Evolutionary conservation across 78 protist species (phyloP).

Genomic region (Dictyostelium discoideum): DNA sequence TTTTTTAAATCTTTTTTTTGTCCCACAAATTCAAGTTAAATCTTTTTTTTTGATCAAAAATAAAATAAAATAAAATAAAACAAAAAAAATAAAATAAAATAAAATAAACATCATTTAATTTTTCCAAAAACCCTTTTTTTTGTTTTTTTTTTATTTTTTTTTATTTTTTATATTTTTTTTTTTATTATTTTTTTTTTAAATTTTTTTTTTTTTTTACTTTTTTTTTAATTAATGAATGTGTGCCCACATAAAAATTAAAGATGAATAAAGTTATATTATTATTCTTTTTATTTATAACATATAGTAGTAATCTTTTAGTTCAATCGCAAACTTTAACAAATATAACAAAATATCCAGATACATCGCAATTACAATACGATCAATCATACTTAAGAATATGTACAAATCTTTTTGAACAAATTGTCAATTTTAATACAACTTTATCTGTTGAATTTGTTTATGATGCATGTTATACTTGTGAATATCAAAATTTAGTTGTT

Average conservation of each 20-base stretch:
- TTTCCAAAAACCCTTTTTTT: too few species aligned
- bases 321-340: slow-evolving; percentile 3
- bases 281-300: too few species aligned
- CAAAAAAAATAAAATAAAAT: too few species aligned
- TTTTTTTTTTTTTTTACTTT: too few species aligned
- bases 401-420: slow-evolving; percentile 14
- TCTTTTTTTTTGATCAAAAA: too few species aligned
- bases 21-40: too few species aligned
- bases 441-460: neutral
- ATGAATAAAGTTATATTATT: neutral
- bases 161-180: too few species aligned
- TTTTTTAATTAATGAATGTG: neutral
- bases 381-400: neutral
- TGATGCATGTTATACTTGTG: slow-evolving; percentile 49
- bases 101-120: too few species aligned
- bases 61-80: too few species aligned
- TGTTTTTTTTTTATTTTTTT: too few species aligned
- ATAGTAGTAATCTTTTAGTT: neutral
- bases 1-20: too few species aligned
- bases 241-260: neutral
- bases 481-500: slow-evolving; percentile 12
- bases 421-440: neutral
- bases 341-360: neutral
- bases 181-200: too few species aligned
- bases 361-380: slow-evolving; percentile 1